phyloP scores from a whole-genome alignment of 306 rosid species.

The Argentina anserina region DNA sequence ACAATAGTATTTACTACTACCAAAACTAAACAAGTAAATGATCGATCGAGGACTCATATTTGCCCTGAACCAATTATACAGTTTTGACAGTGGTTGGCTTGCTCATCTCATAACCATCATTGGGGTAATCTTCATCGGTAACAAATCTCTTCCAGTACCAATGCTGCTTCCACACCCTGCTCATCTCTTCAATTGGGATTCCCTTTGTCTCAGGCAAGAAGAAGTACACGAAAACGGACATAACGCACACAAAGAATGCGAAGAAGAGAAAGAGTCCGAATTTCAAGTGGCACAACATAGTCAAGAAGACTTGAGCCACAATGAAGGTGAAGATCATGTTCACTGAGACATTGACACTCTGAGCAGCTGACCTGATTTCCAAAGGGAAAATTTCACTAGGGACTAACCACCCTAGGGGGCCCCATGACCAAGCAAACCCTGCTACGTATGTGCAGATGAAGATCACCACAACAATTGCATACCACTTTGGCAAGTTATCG shows the following conservation, averaged over 20 bases:
- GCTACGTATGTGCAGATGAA: slow-evolving; percentile 88
- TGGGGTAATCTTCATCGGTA: slow-evolving; percentile 27
- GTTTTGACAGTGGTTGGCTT: slow-evolving; percentile 28
- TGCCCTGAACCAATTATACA: slow-evolving; percentile 30
- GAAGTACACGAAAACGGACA: slow-evolving; percentile 51
- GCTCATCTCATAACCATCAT: slow-evolving; percentile 39
- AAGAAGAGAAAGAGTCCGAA: slow-evolving; percentile 84
- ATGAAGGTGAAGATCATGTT: slow-evolving; percentile 87
- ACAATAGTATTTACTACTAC: slow-evolving; percentile 20
- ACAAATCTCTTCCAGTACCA: slow-evolving; percentile 74
- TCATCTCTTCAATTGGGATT: slow-evolving; percentile 92
- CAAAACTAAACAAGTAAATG: slow-evolving; percentile 1
- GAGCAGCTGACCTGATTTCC: slow-evolving; percentile 91
- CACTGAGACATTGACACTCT: slow-evolving; percentile 73
- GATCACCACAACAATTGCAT: slow-evolving; percentile 76
- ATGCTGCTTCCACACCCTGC: slow-evolving; percentile 64
- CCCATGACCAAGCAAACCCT: slow-evolving; percentile 99
- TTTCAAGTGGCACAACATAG: slow-evolving; percentile 84
- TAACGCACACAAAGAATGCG: slow-evolving; percentile 63
- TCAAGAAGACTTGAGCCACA: slow-evolving; percentile 70
- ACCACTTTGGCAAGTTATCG: slow-evolving; percentile 77
- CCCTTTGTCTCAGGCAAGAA: slow-evolving; percentile 84
- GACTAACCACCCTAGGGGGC: slow-evolving; percentile 93
- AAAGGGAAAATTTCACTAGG: slow-evolving; percentile 93
- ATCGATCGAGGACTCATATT: background rate